Percentiles rank a stretch among this genome's conserved stretches.
Evolutionary conservation across 306 rosid species (phyloP).

Genomic region (Ormosia semicastrata): DNA sequence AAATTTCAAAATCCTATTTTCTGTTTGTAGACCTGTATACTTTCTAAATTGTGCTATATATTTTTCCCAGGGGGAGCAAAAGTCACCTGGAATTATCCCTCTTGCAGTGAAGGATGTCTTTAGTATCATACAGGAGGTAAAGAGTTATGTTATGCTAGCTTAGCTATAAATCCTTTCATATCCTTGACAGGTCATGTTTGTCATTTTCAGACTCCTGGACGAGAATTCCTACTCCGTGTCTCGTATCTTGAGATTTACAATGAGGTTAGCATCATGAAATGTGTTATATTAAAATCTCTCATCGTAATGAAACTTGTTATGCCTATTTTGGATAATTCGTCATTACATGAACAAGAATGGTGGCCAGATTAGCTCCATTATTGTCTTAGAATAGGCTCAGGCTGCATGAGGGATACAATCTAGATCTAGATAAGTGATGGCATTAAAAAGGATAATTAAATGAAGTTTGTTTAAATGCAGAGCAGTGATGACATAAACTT

Average conservation of each 20-base stretch:
- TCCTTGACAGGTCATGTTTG: constrained; percentile 22
- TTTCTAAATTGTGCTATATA: constrained; percentile 13
- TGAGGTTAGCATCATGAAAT: constrained; percentile 58
- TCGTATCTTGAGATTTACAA: constrained; percentile 90
- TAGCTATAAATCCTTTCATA: background rate
- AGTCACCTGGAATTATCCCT: constrained; percentile 93
- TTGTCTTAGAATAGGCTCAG: constrained; percentile 5
- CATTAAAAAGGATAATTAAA: background rate
- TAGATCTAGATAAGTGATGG: background rate
- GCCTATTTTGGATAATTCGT: constrained; percentile 5
- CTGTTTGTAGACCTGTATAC: background rate
- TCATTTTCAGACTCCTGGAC: constrained; percentile 67
- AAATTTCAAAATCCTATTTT: background rate
- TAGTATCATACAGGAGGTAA: constrained; percentile 86
- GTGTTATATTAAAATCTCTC: background rate
- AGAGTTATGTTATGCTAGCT: background rate
- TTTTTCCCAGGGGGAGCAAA: constrained; percentile 74
- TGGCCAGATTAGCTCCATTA: constrained; percentile 1
- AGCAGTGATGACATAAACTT: background rate
- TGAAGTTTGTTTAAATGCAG: background rate
- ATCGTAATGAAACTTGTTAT: background rate
- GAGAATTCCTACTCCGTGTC: constrained; percentile 83
- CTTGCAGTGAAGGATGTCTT: constrained; percentile 89
- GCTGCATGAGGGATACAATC: background rate
- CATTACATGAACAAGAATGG: background rate